These are phyloP conservation scores for Ceriops zippeliana DNA, from an alignment of 345 rosid genomes.

Conservation along the genomic window DNA sequence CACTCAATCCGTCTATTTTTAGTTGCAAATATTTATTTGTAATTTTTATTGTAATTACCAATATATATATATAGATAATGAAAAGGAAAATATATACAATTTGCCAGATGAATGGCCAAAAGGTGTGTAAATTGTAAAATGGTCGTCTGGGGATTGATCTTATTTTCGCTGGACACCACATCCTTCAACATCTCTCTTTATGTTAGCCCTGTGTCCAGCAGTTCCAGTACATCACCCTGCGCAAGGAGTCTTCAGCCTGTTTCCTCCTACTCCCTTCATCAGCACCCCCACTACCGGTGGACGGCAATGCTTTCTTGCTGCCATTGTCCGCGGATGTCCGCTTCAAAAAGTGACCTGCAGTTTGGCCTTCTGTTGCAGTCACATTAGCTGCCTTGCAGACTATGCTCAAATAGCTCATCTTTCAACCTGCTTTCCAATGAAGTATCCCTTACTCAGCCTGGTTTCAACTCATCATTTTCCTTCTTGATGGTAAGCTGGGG, in stretches of 20 bases:
- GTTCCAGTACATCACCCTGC: conserved; percentile 40
- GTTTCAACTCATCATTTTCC: neutral
- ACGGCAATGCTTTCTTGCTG: too few relatives aligned
- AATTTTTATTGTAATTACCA: too few relatives aligned
- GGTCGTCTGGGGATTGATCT: too few relatives aligned
- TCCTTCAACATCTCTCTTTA: too few relatives aligned
- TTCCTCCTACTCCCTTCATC: conserved; percentile 3
- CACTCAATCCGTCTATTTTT: too few relatives aligned
- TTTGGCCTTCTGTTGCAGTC: neutral
- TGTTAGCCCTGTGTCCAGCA: conserved; percentile 38
- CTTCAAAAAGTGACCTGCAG: conserved; percentile 7
- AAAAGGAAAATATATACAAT: too few relatives aligned
- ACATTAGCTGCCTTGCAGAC: neutral
- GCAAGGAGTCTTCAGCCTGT: conserved; percentile 36
- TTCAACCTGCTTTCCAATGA: too few relatives aligned
- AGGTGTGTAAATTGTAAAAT: neutral
- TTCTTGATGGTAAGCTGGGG: neutral
- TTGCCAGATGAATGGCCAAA: too few relatives aligned
- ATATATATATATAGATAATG: too few relatives aligned
- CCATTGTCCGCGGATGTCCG: neutral
- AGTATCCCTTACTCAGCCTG: too few relatives aligned
- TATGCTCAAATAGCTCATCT: conserved; percentile 1
- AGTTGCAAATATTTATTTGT: too few relatives aligned
- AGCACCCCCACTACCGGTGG: conserved; percentile 1
- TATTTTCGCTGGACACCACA: too few relatives aligned